Base-by-base conservation (phyloP, 805 yeast genomes). In the Saturnispora zaruensis region DNA sequence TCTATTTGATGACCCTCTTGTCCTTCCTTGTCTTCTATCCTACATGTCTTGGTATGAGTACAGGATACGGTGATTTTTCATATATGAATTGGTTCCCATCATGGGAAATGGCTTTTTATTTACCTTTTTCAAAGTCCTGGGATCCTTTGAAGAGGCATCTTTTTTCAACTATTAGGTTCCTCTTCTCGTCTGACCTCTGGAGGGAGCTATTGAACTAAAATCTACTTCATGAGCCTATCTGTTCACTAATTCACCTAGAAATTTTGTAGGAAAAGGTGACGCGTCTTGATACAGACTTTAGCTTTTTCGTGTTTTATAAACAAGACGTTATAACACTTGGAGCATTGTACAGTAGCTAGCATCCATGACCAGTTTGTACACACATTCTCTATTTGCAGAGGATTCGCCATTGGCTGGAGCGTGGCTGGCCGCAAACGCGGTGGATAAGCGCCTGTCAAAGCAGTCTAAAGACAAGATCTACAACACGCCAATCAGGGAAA, bases 331-430 rank as follows among this genome's bases (percentile, higher is more conserved):
- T 11, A 18, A 18, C 21, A 36, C 5, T 36, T 18, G 37, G 21
- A n/a, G 18, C 18, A 36, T 16, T 16, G 14, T 7, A 36, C 23
- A 16, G 21, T 36, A 18, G 24, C 13, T 8, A 11, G 21, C 14
- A 11, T 36, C 14, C n/a, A 46, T 38, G 44, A 11, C 44, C 14
- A 38, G 18, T 30, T 34, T 74, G 55, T 74, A 68, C 53, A 71
- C 80, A 2, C 81, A 77, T 48, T 70, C 71, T 45, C 64, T 80
- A 30, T 70, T 82, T 20, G 72, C 86, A 2, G 81, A 78, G 53
- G 82, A 82, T 61, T 95, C 96, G 2, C 96, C 96, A 1, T 70
- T 89, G 53, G 95, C 95, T 2, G 86, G 83, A 55, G 89, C 88
- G 7, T 89, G 96, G 96, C 72, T 89, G 44, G 96, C 96, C 8